Percentiles rank a stretch among this genome's conserved stretches.
These are phyloP conservation scores for Fusarium coicis DNA, from an alignment of 2,329 filamentous ascomycete genomes.

Conservation along the genomic window DNA sequence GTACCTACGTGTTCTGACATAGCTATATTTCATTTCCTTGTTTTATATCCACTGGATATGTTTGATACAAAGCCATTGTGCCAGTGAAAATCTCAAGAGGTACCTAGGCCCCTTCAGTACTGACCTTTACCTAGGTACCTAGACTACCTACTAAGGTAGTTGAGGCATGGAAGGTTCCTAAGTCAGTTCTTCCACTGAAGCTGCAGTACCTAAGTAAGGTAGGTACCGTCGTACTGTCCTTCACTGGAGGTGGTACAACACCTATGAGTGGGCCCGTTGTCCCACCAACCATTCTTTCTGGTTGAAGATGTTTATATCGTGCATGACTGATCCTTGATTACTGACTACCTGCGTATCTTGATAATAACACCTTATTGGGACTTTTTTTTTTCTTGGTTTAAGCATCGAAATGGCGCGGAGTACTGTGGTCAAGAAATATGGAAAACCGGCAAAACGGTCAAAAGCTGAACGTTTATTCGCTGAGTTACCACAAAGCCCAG, in stretches of 20 bases:
- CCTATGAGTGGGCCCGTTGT: conserved; percentile 26
- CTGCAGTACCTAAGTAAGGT: no score
- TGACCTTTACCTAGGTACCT: background rate
- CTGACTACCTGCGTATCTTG: background rate
- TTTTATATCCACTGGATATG: background rate
- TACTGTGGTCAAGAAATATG: conserved; percentile 60
- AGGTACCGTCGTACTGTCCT: background rate
- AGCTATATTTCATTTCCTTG: background rate
- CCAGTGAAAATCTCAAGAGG: conserved; percentile 4
- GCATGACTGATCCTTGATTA: background rate
- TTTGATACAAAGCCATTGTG: background rate
- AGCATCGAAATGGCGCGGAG: conserved; percentile 57
- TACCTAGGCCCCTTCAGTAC: background rate
- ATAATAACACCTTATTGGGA: background rate
- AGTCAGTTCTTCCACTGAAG: no score
- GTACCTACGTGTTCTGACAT: conserved; percentile 2
- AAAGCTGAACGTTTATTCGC: conserved; percentile 62
- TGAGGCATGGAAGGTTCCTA: background rate
- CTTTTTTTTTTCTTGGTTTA: background rate
- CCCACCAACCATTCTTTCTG: conserved; percentile 35
- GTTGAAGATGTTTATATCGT: background rate
- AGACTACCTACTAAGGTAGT: no score
- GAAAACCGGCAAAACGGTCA: conserved; percentile 59
- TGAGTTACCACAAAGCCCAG: conserved; percentile 62
- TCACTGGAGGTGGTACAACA: background rate